Evolutionary conservation across 139 green algal genomes (phyloP), one percentile per base, ranked within the genome.

Genomic region (Haematococcus sp.): DNA sequence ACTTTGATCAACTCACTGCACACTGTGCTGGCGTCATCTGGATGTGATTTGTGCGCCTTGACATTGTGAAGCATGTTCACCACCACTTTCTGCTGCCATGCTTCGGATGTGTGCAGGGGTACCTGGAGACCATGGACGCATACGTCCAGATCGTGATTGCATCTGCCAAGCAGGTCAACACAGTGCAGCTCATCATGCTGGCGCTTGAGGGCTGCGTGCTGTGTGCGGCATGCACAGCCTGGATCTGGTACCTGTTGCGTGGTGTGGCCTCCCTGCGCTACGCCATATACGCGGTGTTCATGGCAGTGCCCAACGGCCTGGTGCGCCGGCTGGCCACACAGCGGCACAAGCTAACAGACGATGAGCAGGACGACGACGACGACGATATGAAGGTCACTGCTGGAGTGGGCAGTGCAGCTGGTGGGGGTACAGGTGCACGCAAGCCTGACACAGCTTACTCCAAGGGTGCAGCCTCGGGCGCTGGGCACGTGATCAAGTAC

Each of bases 141-240:
- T 68, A 68, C 61, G 9, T 68, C 5, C 61, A 68, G 61, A 25
- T 68, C 4, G 61, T 68, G 61, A 28, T 68, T 3, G 4, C 25
- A 4, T 22, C 20, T 17, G 25, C 40, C 13, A 28, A 28, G 3
- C 20, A 28, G 3, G 7, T 68, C 61, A 68, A 68, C 61, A 27
- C 17, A 13, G 32, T 68, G 61, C 61, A 68, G 61, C 31, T 68
- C 2, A 31, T 68, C 17, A 17, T 68, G 11, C 33, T 49, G 31
- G 33, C 32, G 32, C 16, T 51, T 2, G 61, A 68, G 61, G 61
- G 61, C 22, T n/a, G 22, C 3, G 61, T 68, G 32, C 31, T 68
- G 32, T 68, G 61, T 27, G 32, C 58, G 20, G 22, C 15, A n/a
- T 60, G 20, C 52, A 30, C 20, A 15, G 20, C 52, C 52, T 60